Base-by-base conservation (phyloP, 176 grass and related monocot genomes). In the Juncus effusus region DNA sequence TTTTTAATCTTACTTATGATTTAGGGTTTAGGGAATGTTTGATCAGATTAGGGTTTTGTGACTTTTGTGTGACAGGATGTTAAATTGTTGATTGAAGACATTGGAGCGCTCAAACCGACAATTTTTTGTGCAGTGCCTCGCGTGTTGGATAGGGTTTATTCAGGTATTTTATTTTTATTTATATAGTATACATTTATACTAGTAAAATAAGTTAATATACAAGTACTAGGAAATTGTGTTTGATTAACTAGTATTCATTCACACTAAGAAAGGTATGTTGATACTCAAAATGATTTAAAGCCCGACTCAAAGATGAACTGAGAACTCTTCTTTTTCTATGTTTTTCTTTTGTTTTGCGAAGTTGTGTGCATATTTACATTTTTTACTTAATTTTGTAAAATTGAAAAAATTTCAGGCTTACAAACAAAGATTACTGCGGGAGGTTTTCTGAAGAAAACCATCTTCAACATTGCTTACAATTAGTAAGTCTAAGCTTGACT, bases 81-180 rank as follows among this genome's bases (percentile, higher is more conserved):
- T 13, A 97, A 89, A 82, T 76, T 82, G 61, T 74, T 97, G 73
- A 77, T 97, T 62, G 94, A 97, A 84, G 94, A 97, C 56, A 76
- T 97, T 80, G 85, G 85, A n/a, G 94, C 75, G 68, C 77, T 97
- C 65, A 97, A 86, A 65, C 94, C 94, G 70, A 93, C 94, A 47
- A 37, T 97, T 50, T 97, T 97, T 37, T 92, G 85, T 45, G 94
- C 88, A 75, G 94, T 97, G 77, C 94, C 94, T 62, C 94, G 94
- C 78, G 88, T 99, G 36, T 68, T 93, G 44, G 94, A 99, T 50
- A 79, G 88, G 39, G 89, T 99, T 56, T 89, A 82, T 74, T 75
- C 85, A 99, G 94, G 94, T 99, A 72, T 10, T 69, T 6, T 13
- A 42, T 77, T 79, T 3, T 7, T 58, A 56, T 79, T 42, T 2